Conservation (phyloP, 179 eudicot genomes). For the Corrigiola litoralis region DNA sequence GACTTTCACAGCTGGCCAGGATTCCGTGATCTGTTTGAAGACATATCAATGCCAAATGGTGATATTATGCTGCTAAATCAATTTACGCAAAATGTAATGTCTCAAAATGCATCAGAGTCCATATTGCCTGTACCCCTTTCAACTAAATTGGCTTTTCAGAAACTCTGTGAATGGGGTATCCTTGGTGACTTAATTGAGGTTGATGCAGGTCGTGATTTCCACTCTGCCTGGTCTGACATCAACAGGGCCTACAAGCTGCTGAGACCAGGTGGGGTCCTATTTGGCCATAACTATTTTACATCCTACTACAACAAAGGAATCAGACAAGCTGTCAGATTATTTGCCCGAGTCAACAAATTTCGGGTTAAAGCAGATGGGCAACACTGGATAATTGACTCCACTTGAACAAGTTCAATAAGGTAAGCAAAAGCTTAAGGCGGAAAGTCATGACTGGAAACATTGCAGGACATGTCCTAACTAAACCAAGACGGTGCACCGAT, state of each 20-base stretch:
- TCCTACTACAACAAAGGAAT: conserved; percentile 34
- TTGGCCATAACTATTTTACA: conserved; percentile 38
- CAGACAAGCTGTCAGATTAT: conserved; percentile 37
- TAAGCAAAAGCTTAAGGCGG: background rate
- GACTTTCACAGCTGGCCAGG: conserved; percentile 42
- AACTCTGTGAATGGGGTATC: conserved; percentile 51
- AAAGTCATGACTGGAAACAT: background rate
- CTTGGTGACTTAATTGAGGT: conserved; percentile 51
- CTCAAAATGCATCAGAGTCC: conserved; percentile 31
- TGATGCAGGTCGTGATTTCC: conserved; percentile 40
- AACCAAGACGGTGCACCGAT: too few species aligned
- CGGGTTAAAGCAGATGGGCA: conserved; percentile 33
- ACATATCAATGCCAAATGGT: conserved; percentile 34
- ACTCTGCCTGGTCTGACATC: conserved; percentile 55
- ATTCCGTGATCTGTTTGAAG: conserved; percentile 21
- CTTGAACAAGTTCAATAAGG: background rate
- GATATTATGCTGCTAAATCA: conserved; percentile 36
- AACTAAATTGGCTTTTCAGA: conserved; percentile 23
- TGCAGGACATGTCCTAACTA: background rate
- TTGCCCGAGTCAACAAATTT: conserved; percentile 38
- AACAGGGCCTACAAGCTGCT: conserved; percentile 46
- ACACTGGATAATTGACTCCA: conserved; percentile 40
- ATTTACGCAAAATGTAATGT: conserved; percentile 40
- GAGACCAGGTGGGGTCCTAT: conserved; percentile 47
- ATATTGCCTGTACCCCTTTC: conserved; percentile 39